These are phyloP conservation scores for Garcia nutans DNA, from an alignment of 345 rosid species.

Conservation along the genomic window DNA sequence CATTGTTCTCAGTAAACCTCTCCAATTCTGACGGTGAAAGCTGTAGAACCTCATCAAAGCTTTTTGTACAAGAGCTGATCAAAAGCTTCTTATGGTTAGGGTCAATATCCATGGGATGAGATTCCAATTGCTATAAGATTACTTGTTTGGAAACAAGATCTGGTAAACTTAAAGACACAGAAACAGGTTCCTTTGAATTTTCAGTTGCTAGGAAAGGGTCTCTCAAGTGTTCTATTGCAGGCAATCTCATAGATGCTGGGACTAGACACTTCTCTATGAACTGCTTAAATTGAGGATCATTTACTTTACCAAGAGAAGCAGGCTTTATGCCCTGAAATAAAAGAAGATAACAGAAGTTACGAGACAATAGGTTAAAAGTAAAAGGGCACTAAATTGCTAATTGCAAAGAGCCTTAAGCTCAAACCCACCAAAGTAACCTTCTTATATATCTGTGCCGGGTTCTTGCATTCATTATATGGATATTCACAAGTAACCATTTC, in stretches of 20 bases:
- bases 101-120: constrained; percentile 65
- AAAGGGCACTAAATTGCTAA: not conserved
- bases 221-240: constrained; percentile 73
- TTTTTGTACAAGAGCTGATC: constrained; percentile 44
- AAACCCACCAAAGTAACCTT: constrained; percentile 83
- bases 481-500: constrained; percentile 92
- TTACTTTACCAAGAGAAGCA: constrained; percentile 62
- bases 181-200: constrained; percentile 48
- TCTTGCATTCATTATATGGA: constrained; percentile 86
- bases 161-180: constrained; percentile 44
- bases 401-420: constrained; percentile 1
- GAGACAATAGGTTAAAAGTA: not conserved
- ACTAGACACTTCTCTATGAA: constrained; percentile 89
- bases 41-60: constrained; percentile 37
- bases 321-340: constrained; percentile 72
- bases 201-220: constrained; percentile 59
- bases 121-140: constrained; percentile 49
- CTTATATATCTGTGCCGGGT: constrained; percentile 94
- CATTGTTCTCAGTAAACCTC: constrained; percentile 45
- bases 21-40: constrained; percentile 47
- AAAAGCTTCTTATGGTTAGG: constrained; percentile 40
- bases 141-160: constrained; percentile 5
- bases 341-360: not conserved
- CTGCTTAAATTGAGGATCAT: constrained; percentile 59
- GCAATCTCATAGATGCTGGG: constrained; percentile 67